Conservation (phyloP, 1,139 yeast species). For the Candida labiduridarum region DNA sequence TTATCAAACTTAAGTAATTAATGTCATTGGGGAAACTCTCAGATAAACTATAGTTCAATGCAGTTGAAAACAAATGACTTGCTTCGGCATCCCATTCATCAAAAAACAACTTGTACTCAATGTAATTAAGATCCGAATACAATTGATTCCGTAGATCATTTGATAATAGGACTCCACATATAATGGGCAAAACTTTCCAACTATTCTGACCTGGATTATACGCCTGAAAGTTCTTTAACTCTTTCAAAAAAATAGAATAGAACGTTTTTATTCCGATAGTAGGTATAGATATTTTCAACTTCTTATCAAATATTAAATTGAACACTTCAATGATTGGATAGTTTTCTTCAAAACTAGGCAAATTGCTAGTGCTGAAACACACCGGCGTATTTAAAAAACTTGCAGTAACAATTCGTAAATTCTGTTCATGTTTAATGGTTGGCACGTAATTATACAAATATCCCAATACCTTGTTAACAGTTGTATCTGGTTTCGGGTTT, state of each 20-base stretch:
- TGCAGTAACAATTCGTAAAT: conserved; percentile 52
- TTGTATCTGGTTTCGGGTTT: conserved; percentile 36
- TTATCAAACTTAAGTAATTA: conserved; percentile 32
- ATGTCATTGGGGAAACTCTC: conserved; percentile 26
- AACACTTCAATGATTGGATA: conserved; percentile 52
- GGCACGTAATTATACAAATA: conserved; percentile 65
- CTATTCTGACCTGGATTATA: conserved; percentile 34
- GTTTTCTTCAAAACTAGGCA: conserved; percentile 35
- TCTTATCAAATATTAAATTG: conserved; percentile 51
- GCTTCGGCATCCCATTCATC: conserved; percentile 33
- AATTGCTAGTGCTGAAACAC: conserved; percentile 42
- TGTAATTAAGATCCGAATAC: conserved; percentile 26
- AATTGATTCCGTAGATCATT: conserved; percentile 38
- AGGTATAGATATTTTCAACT: conserved; percentile 62
- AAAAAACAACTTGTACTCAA: conserved; percentile 39
- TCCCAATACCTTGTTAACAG: conserved; percentile 46
- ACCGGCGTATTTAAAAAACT: conserved; percentile 52
- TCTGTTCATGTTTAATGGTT: conserved; percentile 57
- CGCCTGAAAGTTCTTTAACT: conserved; percentile 35
- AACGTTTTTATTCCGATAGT: conserved; percentile 56
- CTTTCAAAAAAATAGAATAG: conserved; percentile 45
- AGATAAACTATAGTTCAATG: conserved; percentile 30
- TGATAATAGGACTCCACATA: conserved; percentile 56
- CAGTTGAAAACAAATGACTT: conserved; percentile 23
- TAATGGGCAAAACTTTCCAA: conserved; percentile 61